Conservation (phyloP, 2,329 filamentous ascomycete species). For the Rhinocladiella similis region DNA sequence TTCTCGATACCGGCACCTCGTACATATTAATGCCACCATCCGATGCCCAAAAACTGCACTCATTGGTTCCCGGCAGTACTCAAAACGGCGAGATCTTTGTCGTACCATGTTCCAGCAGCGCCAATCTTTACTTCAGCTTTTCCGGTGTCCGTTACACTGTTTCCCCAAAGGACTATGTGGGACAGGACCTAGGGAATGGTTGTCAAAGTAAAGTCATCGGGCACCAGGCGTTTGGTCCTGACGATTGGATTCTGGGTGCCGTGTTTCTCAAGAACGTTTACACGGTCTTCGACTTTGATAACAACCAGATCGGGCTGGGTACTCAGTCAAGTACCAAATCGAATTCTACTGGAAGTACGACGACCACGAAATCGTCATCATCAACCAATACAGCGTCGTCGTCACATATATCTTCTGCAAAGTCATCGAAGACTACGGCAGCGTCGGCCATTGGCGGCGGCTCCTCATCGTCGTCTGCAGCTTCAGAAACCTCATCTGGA, state of each 20-base stretch:
- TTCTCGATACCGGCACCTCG: constrained; percentile 82
- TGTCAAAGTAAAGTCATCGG: constrained; percentile 74
- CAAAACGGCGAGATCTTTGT: constrained; percentile 59
- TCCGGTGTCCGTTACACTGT: constrained; percentile 67
- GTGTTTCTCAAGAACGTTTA: constrained; percentile 91
- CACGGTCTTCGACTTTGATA: constrained; percentile 76
- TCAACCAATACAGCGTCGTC: background rate
- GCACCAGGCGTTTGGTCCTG: constrained; percentile 61
- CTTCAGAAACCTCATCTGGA: constrained; percentile 5
- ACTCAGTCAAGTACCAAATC: constrained; percentile 30
- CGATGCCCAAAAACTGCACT: constrained; percentile 69
- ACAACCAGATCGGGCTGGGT: constrained; percentile 38
- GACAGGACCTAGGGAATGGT: constrained; percentile 33
- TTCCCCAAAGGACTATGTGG: constrained; percentile 70
- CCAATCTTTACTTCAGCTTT: constrained; percentile 65
- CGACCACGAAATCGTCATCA: constrained; percentile 4
- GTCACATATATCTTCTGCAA: constrained; percentile 1
- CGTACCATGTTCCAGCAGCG: constrained; percentile 70
- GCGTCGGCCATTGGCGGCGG: constrained; percentile 4
- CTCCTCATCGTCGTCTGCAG: constrained; percentile 11
- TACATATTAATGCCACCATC: constrained; percentile 71
- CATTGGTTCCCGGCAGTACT: constrained; percentile 62
- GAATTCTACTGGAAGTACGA: constrained; percentile 41
- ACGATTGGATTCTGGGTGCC: constrained; percentile 78
- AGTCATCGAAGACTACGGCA: constrained; percentile 3